These are phyloP conservation scores for Globisporangium canariense DNA, from an alignment of 352 stramenopile genomes.

Conservation along the genomic window DNA sequence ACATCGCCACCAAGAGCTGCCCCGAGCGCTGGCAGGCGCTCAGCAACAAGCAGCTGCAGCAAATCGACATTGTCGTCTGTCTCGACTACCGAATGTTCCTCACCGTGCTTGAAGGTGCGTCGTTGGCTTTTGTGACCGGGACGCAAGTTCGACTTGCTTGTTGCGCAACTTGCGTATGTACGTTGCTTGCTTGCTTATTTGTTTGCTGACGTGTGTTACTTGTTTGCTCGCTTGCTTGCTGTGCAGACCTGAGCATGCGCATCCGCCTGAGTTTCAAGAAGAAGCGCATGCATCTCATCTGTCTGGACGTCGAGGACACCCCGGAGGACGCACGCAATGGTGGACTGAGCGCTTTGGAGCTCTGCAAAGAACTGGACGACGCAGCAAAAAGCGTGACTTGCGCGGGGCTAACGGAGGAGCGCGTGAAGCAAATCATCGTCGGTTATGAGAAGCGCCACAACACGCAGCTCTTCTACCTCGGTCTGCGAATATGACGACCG, in stretches of 20 bases:
- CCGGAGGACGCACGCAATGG: conserved; percentile 55
- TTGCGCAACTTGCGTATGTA: conserved; percentile 8
- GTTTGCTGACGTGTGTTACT: background rate
- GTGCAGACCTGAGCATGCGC: conserved; percentile 47
- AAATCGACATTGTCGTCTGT: conserved; percentile 75
- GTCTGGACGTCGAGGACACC: conserved; percentile 74
- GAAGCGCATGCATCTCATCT: conserved; percentile 73
- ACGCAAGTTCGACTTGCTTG: conserved; percentile 2
- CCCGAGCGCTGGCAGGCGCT: conserved; percentile 80
- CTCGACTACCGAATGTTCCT: conserved; percentile 83
- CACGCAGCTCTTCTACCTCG: conserved; percentile 44
- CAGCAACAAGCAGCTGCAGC: conserved; percentile 48
- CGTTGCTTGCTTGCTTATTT: background rate
- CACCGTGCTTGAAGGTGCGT: conserved; percentile 58
- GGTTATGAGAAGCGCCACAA: conserved; percentile 41
- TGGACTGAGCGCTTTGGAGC: conserved; percentile 40
- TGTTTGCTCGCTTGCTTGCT: background rate
- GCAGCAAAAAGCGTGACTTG: background rate
- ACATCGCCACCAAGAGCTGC: conserved; percentile 64
- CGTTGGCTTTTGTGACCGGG: background rate
- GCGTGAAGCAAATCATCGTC: conserved; percentile 39
- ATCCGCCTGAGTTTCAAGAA: conserved; percentile 45
- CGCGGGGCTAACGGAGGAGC: conserved; percentile 34
- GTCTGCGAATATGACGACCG: conserved; percentile 31
- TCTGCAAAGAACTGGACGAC: conserved; percentile 49